These are phyloP conservation scores for Monosporascus sp. DNA, from an alignment of 2,329 filamentous ascomycete genomes.

Conservation along the genomic window DNA sequence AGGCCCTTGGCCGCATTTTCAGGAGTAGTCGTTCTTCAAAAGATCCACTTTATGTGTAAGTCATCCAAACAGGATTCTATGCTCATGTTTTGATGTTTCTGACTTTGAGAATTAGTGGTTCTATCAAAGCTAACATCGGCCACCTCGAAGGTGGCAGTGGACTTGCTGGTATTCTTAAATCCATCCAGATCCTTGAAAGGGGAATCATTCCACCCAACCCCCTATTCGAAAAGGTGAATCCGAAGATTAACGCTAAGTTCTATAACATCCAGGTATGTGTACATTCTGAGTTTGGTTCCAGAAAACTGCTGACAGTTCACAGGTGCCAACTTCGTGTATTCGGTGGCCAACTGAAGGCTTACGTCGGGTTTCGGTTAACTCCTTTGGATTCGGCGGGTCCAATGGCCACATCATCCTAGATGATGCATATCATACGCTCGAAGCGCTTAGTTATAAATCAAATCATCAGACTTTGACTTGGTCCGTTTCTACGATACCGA, in stretches of 20 bases:
- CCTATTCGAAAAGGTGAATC: slow-evolving; percentile 2
- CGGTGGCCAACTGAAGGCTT: slow-evolving; percentile 1
- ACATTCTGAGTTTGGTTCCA: background rate
- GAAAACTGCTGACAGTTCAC: background rate
- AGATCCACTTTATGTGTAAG: background rate
- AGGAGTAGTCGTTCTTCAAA: background rate
- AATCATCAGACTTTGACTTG: too few species aligned
- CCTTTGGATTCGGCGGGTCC: slow-evolving; percentile 31
- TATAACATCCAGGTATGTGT: background rate
- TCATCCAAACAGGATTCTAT: background rate
- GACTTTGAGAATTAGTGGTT: background rate
- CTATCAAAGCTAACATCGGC: background rate
- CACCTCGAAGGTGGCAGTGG: background rate
- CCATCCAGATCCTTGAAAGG: slow-evolving; percentile 1
- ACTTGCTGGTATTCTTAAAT: background rate
- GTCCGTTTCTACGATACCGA: too few species aligned
- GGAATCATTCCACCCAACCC: slow-evolving; percentile 4
- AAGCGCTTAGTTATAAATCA: background rate
- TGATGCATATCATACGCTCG: slow-evolving; percentile 1
- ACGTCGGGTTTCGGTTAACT: slow-evolving; percentile 22
- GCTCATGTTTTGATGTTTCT: background rate
- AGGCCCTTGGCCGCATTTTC: slow-evolving; percentile 1
- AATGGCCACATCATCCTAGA: slow-evolving; percentile 28
- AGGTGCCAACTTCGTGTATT: background rate
- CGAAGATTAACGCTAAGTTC: background rate